A percentile compares a stretch with the other conserved stretches of the same genome.
Evolutionary conservation across 768 basidiomycete species (phyloP).

Genomic region (Pleurotus giganteus): DNA sequence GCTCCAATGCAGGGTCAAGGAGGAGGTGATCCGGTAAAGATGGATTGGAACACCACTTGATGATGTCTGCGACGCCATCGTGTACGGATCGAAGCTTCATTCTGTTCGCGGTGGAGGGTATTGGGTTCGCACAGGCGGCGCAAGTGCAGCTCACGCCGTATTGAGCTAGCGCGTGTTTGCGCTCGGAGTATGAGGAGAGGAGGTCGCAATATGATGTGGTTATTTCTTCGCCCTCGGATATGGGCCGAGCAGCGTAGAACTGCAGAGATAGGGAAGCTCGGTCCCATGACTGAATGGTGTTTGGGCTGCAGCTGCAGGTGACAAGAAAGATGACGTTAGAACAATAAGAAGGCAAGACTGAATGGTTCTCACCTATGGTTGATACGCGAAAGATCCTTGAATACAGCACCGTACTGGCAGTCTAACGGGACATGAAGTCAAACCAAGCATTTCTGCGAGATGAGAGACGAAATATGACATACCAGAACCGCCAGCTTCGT

Average conservation of each 20-base stretch:
- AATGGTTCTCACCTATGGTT: constrained; percentile 9
- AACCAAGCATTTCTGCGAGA: too few relatives aligned
- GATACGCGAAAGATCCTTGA: constrained; percentile 8
- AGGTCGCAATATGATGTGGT: constrained; percentile 2
- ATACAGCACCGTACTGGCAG: constrained; percentile 2
- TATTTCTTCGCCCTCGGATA: neutral
- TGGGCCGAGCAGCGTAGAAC: neutral
- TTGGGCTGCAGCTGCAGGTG: constrained; percentile 4
- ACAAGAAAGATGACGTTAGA: neutral
- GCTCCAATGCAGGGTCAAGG: neutral
- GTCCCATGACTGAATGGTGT: constrained; percentile 1
- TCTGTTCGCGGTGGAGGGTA: neutral
- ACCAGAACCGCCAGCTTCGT: neutral
- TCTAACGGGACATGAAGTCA: too few relatives aligned
- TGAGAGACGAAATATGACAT: neutral
- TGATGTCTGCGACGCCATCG: neutral
- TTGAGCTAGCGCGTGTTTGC: neutral
- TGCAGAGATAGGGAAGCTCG: neutral
- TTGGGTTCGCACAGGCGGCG: neutral
- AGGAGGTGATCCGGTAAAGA: neutral
- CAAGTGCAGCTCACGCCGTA: neutral
- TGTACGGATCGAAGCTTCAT: neutral
- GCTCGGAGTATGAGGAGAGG: neutral
- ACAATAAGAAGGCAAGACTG: neutral
- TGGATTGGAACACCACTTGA: neutral